Base-by-base conservation (phyloP, 2,329 filamentous ascomycete species). In the Calonectria hongkongensis region DNA sequence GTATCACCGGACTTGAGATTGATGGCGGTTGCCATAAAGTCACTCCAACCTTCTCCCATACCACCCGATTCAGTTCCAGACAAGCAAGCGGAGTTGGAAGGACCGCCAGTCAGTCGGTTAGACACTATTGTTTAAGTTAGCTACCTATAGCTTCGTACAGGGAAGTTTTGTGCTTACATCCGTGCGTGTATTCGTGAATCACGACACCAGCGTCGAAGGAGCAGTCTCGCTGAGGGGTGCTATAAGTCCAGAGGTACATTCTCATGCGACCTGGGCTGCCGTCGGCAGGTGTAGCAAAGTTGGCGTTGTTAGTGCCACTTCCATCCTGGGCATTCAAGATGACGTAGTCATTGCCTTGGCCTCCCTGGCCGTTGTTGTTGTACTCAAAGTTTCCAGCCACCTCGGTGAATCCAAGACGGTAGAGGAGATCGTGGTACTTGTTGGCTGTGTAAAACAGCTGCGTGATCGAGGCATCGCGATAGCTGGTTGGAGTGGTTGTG, bases 361-460 rank as follows among this genome's bases (percentile, higher is more conserved):
- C 90, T 4, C 90, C 90, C 48, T 84, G 80, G 54, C 86, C 87
- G 73, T 88, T 86, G 84, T 91, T 92, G 83, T 90, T 88, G 66
- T 82, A 77, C 81, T 92, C 86, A 80, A 92, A 92, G 82, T 92
- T 92, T 7, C 90, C 90, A 1, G 90, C 89, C 1, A 75, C 80
- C 80, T 92, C 90, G 43, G 84, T 88, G 81, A 92, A 92, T 6
- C 90, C 90, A 0, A 92, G 86, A 7, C 83, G 79, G 75, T 92
- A 88, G 12, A 92, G 85, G 0, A 92, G 79, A 70, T 92, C 91
- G 76, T 92, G 90, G 81, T 89, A 92, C 41, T 84, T 85, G 84
- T 92, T 92, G 41, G 86, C 84, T 0, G 89, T 91, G 84, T 92
- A 92, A 83, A 91, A 92, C 6, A 92, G 86, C 81, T 92, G 90